Percentiles rank a stretch among this genome's conserved stretches.
These are phyloP conservation scores for Pseudognaphalium luteoalbum DNA, from an alignment of 129 eudicot genomes.

Conservation along the genomic window DNA sequence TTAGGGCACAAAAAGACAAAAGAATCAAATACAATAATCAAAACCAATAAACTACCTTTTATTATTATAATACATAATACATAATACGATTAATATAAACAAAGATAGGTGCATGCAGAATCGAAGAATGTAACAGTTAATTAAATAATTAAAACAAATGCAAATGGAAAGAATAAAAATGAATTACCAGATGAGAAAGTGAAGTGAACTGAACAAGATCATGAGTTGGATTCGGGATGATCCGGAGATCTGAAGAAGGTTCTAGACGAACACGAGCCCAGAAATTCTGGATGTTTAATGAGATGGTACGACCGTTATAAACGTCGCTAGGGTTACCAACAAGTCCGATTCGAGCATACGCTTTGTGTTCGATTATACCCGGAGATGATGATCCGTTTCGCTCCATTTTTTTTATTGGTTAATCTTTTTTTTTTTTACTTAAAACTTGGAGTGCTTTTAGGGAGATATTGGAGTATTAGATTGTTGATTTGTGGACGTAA, in stretches of 20 bases:
- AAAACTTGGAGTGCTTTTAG: background rate
- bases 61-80: no score
- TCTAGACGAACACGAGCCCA: conserved; percentile 73
- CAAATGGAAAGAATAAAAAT: conserved; percentile 3
- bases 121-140: background rate
- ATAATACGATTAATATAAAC: background rate
- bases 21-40: background rate
- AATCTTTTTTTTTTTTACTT: no score
- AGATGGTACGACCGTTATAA: conserved; percentile 69
- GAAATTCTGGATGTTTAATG: conserved; percentile 71
- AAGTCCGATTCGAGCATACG: conserved; percentile 82
- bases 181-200: conserved; percentile 65
- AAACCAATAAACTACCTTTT: background rate
- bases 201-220: conserved; percentile 83
- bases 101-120: background rate
- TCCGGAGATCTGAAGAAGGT: conserved; percentile 66
- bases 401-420: background rate
- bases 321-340: conserved; percentile 95
- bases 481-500: background rate
- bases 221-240: conserved; percentile 79
- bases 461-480: background rate
- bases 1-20: background rate
- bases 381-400: background rate
- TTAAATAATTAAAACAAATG: background rate
- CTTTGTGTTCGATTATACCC: conserved; percentile 61